A percentile compares a stretch with the other conserved stretches of the same genome.
Conservation (phyloP, 139 green algal species). For the Micractinium conductrix region DNA sequence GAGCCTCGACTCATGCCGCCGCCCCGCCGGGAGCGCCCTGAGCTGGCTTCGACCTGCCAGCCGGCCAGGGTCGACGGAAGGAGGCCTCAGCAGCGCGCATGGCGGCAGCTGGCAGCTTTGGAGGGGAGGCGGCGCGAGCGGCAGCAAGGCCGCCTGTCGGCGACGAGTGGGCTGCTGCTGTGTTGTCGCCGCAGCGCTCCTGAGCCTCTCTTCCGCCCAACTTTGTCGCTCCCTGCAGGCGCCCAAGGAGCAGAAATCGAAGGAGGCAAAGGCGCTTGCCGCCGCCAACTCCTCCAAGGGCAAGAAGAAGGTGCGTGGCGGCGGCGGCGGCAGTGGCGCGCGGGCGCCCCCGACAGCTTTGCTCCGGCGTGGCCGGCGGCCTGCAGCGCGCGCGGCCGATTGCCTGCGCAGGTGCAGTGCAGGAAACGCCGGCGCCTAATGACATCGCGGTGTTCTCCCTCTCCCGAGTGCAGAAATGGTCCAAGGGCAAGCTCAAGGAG, state of each 20-base stretch:
- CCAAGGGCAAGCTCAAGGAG: conserved; percentile 98
- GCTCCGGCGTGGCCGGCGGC: neutral
- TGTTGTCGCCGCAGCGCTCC: too few relatives aligned
- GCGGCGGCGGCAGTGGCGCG: neutral
- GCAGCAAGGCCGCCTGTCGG: neutral
- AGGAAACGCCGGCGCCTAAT: too few relatives aligned
- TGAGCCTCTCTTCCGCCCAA: neutral
- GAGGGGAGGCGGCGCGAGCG: too few relatives aligned
- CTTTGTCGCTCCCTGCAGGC: conserved; percentile 51
- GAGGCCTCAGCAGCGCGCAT: too few relatives aligned
- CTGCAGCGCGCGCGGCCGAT: too few relatives aligned
- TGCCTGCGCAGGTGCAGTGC: too few relatives aligned
- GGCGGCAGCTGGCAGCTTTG: neutral
- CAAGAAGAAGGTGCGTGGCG: conserved; percentile 81
- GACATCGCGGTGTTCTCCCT: neutral
- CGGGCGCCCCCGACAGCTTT: neutral
- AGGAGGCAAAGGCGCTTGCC: conserved; percentile 93
- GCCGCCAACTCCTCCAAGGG: conserved; percentile 91
- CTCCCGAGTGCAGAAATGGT: conserved; percentile 89
- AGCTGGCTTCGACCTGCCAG: too few relatives aligned
- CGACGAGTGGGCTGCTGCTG: too few relatives aligned
- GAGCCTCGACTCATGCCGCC: neutral
- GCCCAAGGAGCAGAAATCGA: conserved; percentile 80
- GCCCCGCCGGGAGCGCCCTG: too few relatives aligned
- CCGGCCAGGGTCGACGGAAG: too few relatives aligned